Evolutionary conservation across 140 eudicot genomes (phyloP).

Genomic region (Oenanthe javanica): DNA sequence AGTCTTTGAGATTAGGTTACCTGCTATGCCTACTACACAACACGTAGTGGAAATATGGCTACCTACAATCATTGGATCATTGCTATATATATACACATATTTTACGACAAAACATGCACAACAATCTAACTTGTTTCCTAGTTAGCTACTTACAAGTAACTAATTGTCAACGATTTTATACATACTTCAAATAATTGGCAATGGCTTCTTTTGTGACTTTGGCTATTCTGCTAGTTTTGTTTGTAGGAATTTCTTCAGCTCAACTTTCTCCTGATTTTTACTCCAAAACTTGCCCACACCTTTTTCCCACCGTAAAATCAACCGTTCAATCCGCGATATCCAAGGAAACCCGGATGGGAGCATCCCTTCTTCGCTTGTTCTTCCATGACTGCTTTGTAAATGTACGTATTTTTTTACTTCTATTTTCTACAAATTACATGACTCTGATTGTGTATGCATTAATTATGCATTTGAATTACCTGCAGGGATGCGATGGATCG

Average conservation of each 20-base stretch:
- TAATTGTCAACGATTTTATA: background rate
- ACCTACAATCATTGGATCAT: background rate
- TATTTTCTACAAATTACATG: no score
- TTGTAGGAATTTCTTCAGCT: constrained; percentile 58
- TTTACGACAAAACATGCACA: constrained; percentile 11
- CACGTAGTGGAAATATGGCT: background rate
- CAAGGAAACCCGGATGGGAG: constrained; percentile 84
- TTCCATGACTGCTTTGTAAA: constrained; percentile 93
- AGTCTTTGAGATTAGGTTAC: background rate
- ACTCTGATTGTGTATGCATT: background rate
- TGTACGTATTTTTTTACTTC: constrained; percentile 32
- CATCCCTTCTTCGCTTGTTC: constrained; percentile 82
- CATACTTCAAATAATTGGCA: background rate
- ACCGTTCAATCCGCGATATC: constrained; percentile 49
- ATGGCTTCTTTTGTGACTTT: constrained; percentile 28
- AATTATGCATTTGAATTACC: background rate
- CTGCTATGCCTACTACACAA: background rate
- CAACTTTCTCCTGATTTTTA: constrained; percentile 66
- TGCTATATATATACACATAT: constrained; percentile 28
- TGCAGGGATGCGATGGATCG: constrained; percentile 91
- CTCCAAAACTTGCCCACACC: constrained; percentile 59
- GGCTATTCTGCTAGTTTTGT: constrained; percentile 22
- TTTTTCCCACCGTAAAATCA: constrained; percentile 42
- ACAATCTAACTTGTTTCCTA: background rate
- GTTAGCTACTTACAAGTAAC: no score